Base-by-base conservation (phyloP, 148 eudicot species). In the Rhododendron molle region DNA sequence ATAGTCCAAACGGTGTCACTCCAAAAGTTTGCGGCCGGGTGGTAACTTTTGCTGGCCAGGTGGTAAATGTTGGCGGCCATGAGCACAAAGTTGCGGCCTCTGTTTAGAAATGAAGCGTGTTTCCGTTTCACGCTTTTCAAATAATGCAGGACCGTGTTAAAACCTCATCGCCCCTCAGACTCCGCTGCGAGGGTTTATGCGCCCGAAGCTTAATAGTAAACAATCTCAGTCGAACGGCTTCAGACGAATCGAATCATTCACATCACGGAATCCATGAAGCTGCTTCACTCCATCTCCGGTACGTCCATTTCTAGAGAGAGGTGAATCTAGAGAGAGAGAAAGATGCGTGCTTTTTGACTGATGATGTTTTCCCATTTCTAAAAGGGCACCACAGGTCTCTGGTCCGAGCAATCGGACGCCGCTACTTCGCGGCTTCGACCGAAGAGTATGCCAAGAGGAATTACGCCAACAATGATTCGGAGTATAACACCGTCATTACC, bases 401-500 rank as follows among this genome's bases (percentile, higher is more conserved):
- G 46, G 44, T 92, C 32, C 91, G 93, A 54, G 90, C 84, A 1
- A 18, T 89, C 3, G 93, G 92, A 11, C 92, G 92, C 44, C 93
- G 99, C 32, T 85, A 89, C 84, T 93, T 82, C 44, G 86, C 93
- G 7, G 93, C 90, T 78, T 86, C 92, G 76, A 38, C 91, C 5
- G 96, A 95, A 74, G 94, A 90, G 20, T 92, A 90, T 72, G 58
- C 87, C 65, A 93, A 89, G 87, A 56, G 98, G 73, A 95, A 96
- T 67, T 96, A 96, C 86, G 99, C 99, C 5, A 86, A 85, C 84
- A 93, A 94, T 84, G 94, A 88, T 3, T 86, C 94, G 20, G 98
- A 95, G 85, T 96, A 94, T 87, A 96, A 91, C 84, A 94, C 96
- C 34, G 99, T 95, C 80, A 87, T 96, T 76, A 65, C 87, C 34